A percentile compares a stretch with the other conserved stretches of the same genome.
Evolutionary conservation across 192 early-diverging fungal species (phyloP).

Genomic region (Backusella psychrophila): DNA sequence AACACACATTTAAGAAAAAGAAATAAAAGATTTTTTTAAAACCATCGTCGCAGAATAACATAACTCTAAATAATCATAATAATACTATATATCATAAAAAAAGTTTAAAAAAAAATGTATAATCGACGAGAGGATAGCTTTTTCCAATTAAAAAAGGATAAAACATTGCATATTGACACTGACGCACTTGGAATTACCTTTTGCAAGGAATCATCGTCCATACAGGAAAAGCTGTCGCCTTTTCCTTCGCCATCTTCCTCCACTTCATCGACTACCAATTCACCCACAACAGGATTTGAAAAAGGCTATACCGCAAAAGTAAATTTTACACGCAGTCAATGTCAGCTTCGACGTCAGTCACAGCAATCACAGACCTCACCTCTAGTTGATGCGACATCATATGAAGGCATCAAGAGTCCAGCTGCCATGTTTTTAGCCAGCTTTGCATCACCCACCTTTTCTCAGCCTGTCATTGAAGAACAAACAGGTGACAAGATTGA

Average conservation of each 20-base stretch:
- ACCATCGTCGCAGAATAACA: not conserved
- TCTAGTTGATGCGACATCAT: conserved; percentile 21
- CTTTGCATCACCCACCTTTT: conserved; percentile 17
- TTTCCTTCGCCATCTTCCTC: conserved; percentile 11
- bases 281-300: not conserved
- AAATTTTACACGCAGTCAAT: not conserved
- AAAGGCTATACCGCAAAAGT: not conserved
- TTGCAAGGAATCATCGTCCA: not conserved
- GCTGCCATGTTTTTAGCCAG: conserved; percentile 35
- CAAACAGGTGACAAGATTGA: conserved; percentile 71
- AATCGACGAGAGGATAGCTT: not conserved
- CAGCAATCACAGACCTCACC: conserved; percentile 3
- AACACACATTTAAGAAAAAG: not conserved
- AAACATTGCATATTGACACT: conserved; percentile 27
- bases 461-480: conserved; percentile 30
- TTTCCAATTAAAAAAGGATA: conserved; percentile 3
- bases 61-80: not conserved
- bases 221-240: not conserved
- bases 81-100: not conserved
- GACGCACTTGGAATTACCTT: conserved; percentile 27
- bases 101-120: conserved; percentile 1
- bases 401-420: conserved; percentile 26
- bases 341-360: conserved; percentile 1
- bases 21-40: conserved; percentile 2
- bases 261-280: conserved; percentile 1